Conservation (phyloP, 1,139 yeast species). For the Hemisphaericaspora xylofermentans region DNA sequence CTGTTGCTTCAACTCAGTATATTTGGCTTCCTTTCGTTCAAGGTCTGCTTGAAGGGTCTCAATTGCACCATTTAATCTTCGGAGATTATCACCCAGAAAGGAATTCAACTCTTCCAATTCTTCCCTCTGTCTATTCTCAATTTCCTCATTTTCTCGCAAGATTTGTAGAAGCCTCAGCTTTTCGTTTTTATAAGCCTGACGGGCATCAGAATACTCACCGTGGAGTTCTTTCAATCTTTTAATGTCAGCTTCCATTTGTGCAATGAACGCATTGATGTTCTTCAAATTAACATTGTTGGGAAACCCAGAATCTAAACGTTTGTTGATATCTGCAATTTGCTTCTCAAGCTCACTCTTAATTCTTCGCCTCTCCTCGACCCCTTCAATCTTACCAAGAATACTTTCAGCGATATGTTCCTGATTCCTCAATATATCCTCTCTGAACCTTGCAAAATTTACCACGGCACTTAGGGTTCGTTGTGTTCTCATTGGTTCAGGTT, state of each 20-base stretch:
- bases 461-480: slow-evolving; percentile 76
- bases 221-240: slow-evolving; percentile 63
- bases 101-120: slow-evolving; percentile 60
- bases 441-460: slow-evolving; percentile 78
- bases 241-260: slow-evolving; percentile 61
- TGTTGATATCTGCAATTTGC: slow-evolving; percentile 31
- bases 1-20: slow-evolving; percentile 46
- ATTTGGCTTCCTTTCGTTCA: slow-evolving; percentile 37
- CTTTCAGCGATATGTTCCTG: slow-evolving; percentile 60
- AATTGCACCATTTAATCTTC: slow-evolving; percentile 53
- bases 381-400: slow-evolving; percentile 36
- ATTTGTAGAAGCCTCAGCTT: slow-evolving; percentile 58
- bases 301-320: slow-evolving; percentile 17
- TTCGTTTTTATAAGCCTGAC: slow-evolving; percentile 61
- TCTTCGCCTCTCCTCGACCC: slow-evolving; percentile 34
- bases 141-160: slow-evolving; percentile 52
- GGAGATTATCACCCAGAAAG: slow-evolving; percentile 64
- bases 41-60: slow-evolving; percentile 54
- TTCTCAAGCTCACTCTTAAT: slow-evolving; percentile 32
- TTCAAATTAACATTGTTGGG: slow-evolving; percentile 34
- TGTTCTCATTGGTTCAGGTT: slow-evolving; percentile 68
- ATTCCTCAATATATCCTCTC: slow-evolving; percentile 73
- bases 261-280: slow-evolving; percentile 55
- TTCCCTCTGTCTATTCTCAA: slow-evolving; percentile 55
- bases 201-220: slow-evolving; percentile 64